Percentiles rank a stretch among this genome's conserved stretches.
phyloP scores from a whole-genome alignment of 495 filamentous ascomycete species.

The Penicillium canescens region DNA sequence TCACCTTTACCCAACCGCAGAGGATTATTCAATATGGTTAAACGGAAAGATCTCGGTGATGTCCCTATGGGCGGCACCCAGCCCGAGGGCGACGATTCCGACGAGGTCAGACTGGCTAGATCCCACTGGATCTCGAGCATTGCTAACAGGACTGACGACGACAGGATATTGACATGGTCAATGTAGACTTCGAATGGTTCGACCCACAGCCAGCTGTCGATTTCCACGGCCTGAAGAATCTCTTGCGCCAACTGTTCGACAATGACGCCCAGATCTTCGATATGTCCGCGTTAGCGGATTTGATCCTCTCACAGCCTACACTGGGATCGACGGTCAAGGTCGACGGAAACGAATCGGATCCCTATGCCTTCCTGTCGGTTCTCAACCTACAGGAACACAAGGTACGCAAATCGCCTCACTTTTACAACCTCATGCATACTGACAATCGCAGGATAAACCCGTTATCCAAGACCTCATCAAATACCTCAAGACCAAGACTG shows the following conservation, averaged over 20 bases:
- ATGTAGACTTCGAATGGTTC: conserved; percentile 98
- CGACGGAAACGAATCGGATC: conserved; percentile 89
- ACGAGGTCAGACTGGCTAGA: conserved; percentile 35
- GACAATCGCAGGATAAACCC: conserved; percentile 58
- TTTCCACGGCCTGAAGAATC: conserved; percentile 90
- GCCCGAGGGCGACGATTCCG: conserved; percentile 35
- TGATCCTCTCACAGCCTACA: conserved; percentile 84
- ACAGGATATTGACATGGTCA: conserved; percentile 84
- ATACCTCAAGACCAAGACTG: conserved; percentile 68
- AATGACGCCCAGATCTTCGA: conserved; percentile 81
- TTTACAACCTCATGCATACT: neutral
- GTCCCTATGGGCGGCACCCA: conserved; percentile 43
- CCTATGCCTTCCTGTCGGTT: conserved; percentile 91
- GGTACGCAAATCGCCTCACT: conserved; percentile 27
- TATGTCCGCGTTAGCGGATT: conserved; percentile 78
- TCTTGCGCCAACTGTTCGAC: conserved; percentile 93
- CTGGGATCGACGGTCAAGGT: conserved; percentile 95
- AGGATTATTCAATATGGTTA: conserved; percentile 41
- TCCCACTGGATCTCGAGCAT: neutral
- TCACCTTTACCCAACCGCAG: conserved; percentile 7
- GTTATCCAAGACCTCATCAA: conserved; percentile 65
- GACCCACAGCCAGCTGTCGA: conserved; percentile 88
- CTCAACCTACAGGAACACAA: conserved; percentile 81
- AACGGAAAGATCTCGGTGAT: conserved; percentile 49
- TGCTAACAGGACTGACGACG: neutral